phyloP scores from a whole-genome alignment of 768 basidiomycete genomes.

The Mycena floridula region DNA sequence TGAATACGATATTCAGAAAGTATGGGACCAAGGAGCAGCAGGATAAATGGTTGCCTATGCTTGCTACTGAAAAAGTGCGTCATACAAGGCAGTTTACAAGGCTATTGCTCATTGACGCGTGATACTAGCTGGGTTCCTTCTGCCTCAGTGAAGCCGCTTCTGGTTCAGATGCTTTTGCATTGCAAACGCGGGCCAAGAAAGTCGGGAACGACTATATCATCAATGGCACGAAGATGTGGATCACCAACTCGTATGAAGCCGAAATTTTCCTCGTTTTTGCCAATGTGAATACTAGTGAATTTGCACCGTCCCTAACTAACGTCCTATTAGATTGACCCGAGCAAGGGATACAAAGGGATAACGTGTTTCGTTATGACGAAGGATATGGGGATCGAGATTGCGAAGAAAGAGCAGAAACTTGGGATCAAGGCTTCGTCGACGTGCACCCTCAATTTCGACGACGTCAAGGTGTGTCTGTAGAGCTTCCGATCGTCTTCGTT shows the following conservation, averaged over 20 bases:
- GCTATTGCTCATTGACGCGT: not conserved
- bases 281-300: slow-evolving; percentile 55
- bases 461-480: slow-evolving; percentile 50
- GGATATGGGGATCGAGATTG: slow-evolving; percentile 94
- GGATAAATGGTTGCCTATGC: slow-evolving; percentile 81
- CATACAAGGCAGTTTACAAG: not conserved
- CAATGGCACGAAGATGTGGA: slow-evolving; percentile 99
- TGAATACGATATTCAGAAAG: slow-evolving; percentile 88
- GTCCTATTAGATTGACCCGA: slow-evolving; percentile 60
- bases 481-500: not conserved
- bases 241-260: slow-evolving; percentile 91
- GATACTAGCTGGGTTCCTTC: slow-evolving; percentile 85
- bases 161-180: slow-evolving; percentile 95
- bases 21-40: slow-evolving; percentile 83
- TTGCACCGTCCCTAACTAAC: not conserved
- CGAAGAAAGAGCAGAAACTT: slow-evolving; percentile 98
- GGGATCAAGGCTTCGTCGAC: slow-evolving; percentile 96
- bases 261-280: slow-evolving; percentile 94
- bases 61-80: slow-evolving; percentile 69
- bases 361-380: slow-evolving; percentile 96
- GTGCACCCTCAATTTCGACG: slow-evolving; percentile 92
- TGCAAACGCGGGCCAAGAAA: slow-evolving; percentile 88
- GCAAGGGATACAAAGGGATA: slow-evolving; percentile 97
- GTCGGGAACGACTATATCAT: slow-evolving; percentile 82
- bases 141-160: slow-evolving; percentile 90